Evolutionary conservation across 2,329 filamentous ascomycete species (phyloP).

Genomic region (Fusarium sp.): DNA sequence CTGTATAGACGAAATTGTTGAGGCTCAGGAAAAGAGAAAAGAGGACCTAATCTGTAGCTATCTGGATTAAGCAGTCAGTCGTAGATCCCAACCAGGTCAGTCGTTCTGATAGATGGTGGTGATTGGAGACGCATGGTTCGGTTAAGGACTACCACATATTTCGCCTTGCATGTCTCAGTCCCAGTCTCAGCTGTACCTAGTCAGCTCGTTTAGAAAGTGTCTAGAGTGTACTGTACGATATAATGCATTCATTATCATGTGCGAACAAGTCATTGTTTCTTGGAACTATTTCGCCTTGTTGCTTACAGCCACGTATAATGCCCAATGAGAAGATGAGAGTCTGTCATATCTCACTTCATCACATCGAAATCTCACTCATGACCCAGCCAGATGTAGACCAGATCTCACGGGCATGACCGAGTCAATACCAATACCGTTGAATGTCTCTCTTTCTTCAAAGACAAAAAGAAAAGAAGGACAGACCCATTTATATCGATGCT

Average conservation of each 20-base stretch:
- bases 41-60: neutral
- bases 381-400: neutral
- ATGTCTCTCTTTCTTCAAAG: neutral
- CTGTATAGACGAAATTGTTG: conserved; percentile 9
- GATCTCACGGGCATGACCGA: conserved; percentile 8
- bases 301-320: neutral
- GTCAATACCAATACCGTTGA: neutral
- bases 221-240: neutral
- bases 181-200: conserved; percentile 22
- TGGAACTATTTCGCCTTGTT: neutral
- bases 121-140: conserved; percentile 21
- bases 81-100: conserved; percentile 5
- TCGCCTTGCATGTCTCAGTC: conserved; percentile 36
- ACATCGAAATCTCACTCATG: neutral
- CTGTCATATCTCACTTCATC: neutral
- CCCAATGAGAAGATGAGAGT: neutral
- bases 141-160: conserved; percentile 9
- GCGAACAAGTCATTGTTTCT: conserved; percentile 2
- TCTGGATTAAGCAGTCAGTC: conserved; percentile 1
- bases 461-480: neutral
- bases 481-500: neutral
- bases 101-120: conserved; percentile 14
- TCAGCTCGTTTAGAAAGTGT: neutral
- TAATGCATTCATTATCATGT: conserved; percentile 1
- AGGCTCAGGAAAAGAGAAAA: conserved; percentile 17